phyloP scores from a whole-genome alignment of 1,284 basidiomycete species.

The Testicularia cyperi region DNA sequence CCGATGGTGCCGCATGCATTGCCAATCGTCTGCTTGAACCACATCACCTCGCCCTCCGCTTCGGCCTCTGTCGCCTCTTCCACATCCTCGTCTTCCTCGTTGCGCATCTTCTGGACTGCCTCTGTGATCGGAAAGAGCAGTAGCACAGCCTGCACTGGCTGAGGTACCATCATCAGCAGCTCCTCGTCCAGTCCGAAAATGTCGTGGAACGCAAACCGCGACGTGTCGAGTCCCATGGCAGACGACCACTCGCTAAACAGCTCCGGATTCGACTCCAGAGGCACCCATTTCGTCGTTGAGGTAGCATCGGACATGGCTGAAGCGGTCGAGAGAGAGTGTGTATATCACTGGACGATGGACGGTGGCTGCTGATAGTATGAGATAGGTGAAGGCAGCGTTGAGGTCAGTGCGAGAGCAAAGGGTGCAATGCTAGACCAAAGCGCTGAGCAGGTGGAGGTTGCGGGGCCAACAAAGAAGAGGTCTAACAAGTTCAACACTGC shows the following conservation, averaged over 20 bases:
- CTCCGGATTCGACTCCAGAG: constrained; percentile 59
- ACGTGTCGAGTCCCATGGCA: constrained; percentile 50
- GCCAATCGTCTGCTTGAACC: constrained; percentile 59
- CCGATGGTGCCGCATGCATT: constrained; percentile 61
- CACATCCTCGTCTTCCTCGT: constrained; percentile 24
- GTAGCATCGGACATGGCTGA: neutral
- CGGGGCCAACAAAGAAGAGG: too few relatives aligned
- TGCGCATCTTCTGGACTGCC: constrained; percentile 29
- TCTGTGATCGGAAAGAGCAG: constrained; percentile 64
- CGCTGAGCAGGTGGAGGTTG: too few relatives aligned
- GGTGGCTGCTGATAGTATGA: too few relatives aligned
- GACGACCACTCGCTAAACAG: constrained; percentile 53
- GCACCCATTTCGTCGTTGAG: constrained; percentile 47
- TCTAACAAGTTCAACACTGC: too few relatives aligned
- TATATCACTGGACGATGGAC: too few relatives aligned
- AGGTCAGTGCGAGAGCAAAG: too few relatives aligned
- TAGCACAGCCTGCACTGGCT: constrained; percentile 63
- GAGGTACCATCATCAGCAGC: constrained; percentile 62
- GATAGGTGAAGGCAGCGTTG: too few relatives aligned
- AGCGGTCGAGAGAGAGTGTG: neutral
- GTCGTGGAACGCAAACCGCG: constrained; percentile 63
- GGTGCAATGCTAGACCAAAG: too few relatives aligned
- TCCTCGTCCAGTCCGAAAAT: constrained; percentile 64
- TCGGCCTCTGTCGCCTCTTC: constrained; percentile 6
- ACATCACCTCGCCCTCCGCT: constrained; percentile 23